These are phyloP conservation scores for Cocos nucifera DNA, from an alignment of 176 grass and related monocot genomes.

Conservation along the genomic window DNA sequence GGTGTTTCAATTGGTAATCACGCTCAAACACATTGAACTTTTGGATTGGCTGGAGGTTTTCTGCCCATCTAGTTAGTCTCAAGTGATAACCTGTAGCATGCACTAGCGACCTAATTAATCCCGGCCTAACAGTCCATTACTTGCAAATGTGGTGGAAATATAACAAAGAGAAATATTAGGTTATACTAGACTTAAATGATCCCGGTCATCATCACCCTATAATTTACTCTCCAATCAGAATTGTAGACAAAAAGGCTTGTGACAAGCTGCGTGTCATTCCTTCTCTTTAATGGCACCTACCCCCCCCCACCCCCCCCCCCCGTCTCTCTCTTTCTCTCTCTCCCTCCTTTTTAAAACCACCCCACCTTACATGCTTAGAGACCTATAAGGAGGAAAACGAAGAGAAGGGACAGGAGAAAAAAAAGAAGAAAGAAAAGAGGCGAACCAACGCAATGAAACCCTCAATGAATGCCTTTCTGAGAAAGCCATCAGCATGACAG, in stretches of 20 bases:
- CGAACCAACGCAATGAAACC: conserved; percentile 7
- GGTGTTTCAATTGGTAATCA: no score
- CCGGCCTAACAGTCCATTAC: no score
- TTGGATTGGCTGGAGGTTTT: no score
- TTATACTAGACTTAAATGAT: not conserved
- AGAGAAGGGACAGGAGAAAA: not conserved
- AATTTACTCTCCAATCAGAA: conserved; percentile 11
- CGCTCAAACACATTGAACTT: no score
- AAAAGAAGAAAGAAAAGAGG: not conserved
- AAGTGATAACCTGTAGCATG: no score
- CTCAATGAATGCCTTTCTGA: conserved; percentile 17
- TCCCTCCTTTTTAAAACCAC: not conserved
- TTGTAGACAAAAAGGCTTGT: conserved; percentile 1
- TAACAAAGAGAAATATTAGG: no score
- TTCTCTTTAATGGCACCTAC: conserved; percentile 11
- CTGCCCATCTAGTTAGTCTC: no score
- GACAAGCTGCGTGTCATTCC: conserved; percentile 14
- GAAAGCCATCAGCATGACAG: conserved; percentile 15
- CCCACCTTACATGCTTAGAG: no score
- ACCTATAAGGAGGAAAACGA: not conserved
- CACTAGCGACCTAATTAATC: no score
- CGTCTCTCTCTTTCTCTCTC: conserved; percentile 13
- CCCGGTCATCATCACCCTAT: conserved; percentile 5
- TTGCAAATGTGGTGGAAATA: no score
- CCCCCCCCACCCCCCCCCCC: not conserved